Conservation (phyloP, 345 rosid species). For the Barbarea vulgaris region DNA sequence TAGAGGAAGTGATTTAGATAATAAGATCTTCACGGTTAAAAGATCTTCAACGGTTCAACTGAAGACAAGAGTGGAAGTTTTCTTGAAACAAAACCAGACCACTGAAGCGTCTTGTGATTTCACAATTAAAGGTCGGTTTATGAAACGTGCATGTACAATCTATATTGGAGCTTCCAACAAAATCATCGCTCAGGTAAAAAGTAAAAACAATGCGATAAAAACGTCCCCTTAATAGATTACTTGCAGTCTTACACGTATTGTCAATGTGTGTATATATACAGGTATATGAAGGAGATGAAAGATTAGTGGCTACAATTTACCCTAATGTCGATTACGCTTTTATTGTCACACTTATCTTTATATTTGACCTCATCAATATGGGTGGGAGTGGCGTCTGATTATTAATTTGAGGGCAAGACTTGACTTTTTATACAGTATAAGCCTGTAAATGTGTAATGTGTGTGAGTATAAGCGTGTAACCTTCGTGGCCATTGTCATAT, state of each 20-base stretch:
- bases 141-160: conserved; percentile 44
- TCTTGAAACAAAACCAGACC: conserved; percentile 41
- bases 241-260: background rate
- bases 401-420: background rate
- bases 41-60: conserved; percentile 39
- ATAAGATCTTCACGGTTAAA: conserved; percentile 42
- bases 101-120: conserved; percentile 41
- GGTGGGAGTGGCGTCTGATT: conserved; percentile 22
- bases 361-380: conserved; percentile 40
- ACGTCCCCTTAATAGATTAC: background rate
- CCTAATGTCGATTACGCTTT: conserved; percentile 42
- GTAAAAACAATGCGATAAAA: background rate
- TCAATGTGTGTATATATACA: conserved; percentile 9
- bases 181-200: conserved; percentile 40
- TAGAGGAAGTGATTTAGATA: conserved; percentile 38
- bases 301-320: conserved; percentile 38
- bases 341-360: conserved; percentile 39
- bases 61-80: conserved; percentile 43
- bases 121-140: conserved; percentile 43
- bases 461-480: background rate
- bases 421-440: background rate
- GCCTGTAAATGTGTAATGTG: too few species aligned
- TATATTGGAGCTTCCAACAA: conserved; percentile 31
- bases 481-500: background rate
- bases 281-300: conserved; percentile 40